Base-by-base conservation (phyloP, 495 filamentous ascomycete species). In the Penicillium roqueforti region DNA sequence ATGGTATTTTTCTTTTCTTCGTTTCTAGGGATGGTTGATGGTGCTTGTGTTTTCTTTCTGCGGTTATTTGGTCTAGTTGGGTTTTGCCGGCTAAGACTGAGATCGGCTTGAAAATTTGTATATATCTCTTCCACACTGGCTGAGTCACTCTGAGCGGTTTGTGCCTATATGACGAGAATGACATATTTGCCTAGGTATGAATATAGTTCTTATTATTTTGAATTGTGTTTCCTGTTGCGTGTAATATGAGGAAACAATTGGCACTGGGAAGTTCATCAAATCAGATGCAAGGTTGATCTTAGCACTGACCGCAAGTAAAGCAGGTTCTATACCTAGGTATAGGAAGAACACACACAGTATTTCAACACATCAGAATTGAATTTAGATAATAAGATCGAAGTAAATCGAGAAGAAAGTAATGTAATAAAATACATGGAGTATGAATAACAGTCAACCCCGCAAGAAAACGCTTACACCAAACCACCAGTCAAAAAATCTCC, bases 361-460 rank as follows among this genome's bases (percentile, higher is more conserved):
- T 16, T 36, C 6, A 36, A 36, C 14, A 36, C 28, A 7, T 36
- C 5, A n/a, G 0, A 36, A 16, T 36, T 38, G 20, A 48, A 48
- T 48, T 48, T 48, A 38, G 37, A 34, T 47, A 47, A 22, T 37
- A 48, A 11, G 38, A 48, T 22, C 9, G 31, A 26, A 32, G 16
- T 40, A 29, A 38, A 50, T 25, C 11, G 39, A 22, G 19, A 22
- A 50, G 38, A 52, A 52, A 20, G 20, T 23, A 34, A 43, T 43
- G 16, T 52, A 36, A 34, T 40, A 16, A 6, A 52, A 14, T 43
- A n/a, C n/a, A n/a, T n/a, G n/a, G n/a, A 16, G 19, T 39, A 8
- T 18, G 43, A 41, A 32, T 3, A 28, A 34, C 16, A 34, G 29
- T 52, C 39, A 14, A 41, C 13, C 28, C 28, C 5, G 26, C 36